Evolutionary conservation across 2,329 filamentous ascomycete genomes (phyloP).

Genomic region (Parastagonospora avenae): DNA sequence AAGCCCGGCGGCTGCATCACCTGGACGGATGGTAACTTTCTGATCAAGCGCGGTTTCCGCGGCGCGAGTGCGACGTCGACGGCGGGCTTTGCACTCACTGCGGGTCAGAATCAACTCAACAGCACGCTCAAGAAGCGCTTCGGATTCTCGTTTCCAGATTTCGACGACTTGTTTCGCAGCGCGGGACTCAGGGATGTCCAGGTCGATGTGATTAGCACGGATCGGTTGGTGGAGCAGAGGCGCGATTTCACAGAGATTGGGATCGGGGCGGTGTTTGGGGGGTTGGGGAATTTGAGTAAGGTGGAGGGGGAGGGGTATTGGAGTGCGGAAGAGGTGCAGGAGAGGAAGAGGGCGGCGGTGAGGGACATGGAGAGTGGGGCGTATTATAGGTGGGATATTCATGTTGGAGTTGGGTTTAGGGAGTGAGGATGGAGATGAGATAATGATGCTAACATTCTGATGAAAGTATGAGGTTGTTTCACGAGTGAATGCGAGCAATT

Average conservation of each 20-base stretch:
- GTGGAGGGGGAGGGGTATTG: conserved; percentile 28
- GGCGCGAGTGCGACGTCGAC: conserved; percentile 11
- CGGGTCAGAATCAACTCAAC: conserved; percentile 27
- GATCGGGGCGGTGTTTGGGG: conserved; percentile 32
- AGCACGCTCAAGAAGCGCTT: conserved; percentile 24
- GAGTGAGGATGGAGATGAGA: neutral
- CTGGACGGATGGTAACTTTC: conserved; percentile 40
- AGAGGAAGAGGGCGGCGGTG: conserved; percentile 17
- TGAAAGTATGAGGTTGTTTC: too few species aligned
- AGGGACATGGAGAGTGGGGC: conserved; percentile 30
- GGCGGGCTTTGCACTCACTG: conserved; percentile 24
- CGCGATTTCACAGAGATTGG: conserved; percentile 34
- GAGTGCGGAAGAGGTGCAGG: conserved; percentile 8
- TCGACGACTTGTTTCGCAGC: conserved; percentile 16
- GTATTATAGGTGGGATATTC: conserved; percentile 39
- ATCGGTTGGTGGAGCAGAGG: conserved; percentile 29
- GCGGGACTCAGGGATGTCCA: conserved; percentile 24
- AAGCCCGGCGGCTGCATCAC: conserved; percentile 36
- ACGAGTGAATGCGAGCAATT: too few species aligned
- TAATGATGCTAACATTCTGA: too few species aligned
- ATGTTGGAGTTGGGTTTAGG: conserved; percentile 33
- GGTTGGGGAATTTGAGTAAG: conserved; percentile 31
- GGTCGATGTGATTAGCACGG: conserved; percentile 35
- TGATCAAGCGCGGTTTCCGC: conserved; percentile 27
- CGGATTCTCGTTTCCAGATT: conserved; percentile 30